These are phyloP conservation scores for Penstemon newberryi DNA, from an alignment of 257 asterid species.

Conservation along the genomic window DNA sequence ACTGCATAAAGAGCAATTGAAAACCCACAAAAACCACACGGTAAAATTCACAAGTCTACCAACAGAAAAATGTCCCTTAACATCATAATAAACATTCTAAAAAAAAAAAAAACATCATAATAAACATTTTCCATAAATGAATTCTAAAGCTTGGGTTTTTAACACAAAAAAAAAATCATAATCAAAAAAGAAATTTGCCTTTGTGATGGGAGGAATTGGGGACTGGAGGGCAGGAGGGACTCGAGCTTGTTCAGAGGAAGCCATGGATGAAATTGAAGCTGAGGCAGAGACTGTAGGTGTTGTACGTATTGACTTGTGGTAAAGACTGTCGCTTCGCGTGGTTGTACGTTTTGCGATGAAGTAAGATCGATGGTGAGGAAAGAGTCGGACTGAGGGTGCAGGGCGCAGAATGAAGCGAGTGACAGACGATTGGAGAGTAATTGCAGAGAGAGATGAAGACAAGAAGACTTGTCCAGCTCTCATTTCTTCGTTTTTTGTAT, in stretches of 20 bases:
- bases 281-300: conserved; percentile 32
- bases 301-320: conserved; percentile 30
- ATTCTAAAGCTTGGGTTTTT: background rate
- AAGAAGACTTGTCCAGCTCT: conserved; percentile 22
- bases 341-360: conserved; percentile 24
- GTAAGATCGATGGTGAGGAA: conserved; percentile 33
- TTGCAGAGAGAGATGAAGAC: conserved; percentile 32
- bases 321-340: conserved; percentile 10
- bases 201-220: conserved; percentile 63
- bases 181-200: conserved; percentile 32
- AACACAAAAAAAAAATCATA: background rate
- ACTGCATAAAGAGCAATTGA: background rate
- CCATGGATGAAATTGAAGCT: conserved; percentile 60
- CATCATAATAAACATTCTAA: background rate
- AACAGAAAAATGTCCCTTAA: background rate
- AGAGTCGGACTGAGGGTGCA: conserved; percentile 19
- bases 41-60: background rate
- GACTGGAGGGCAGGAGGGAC: conserved; percentile 58
- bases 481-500: conserved; percentile 24
- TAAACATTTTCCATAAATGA: background rate
- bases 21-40: background rate
- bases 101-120: background rate
- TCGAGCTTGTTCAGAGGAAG: conserved; percentile 69
- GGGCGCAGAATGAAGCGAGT: conserved; percentile 34
- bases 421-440: conserved; percentile 37